These are phyloP conservation scores for Beauveria pseudobassiana DNA, from an alignment of 2,329 filamentous ascomycete species.

Conservation along the genomic window DNA sequence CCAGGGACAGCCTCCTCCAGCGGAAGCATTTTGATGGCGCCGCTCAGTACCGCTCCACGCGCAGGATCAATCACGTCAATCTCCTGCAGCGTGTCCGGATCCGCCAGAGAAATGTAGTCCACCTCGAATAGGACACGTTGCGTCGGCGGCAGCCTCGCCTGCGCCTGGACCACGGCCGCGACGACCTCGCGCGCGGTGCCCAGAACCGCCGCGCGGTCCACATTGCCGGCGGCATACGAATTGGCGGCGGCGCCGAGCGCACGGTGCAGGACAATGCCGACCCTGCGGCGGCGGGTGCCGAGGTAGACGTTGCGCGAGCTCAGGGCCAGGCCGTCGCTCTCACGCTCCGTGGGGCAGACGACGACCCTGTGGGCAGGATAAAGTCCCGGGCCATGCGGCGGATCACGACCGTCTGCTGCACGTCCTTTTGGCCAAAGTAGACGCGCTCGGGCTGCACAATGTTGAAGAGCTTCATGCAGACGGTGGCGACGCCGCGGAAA, in stretches of 20 bases:
- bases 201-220: slow-evolving; percentile 59
- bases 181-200: slow-evolving; percentile 59
- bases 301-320: slow-evolving; percentile 94
- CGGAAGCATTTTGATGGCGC: slow-evolving; percentile 82
- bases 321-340: slow-evolving; percentile 75
- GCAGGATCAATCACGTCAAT: slow-evolving; percentile 60
- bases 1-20: slow-evolving; percentile 61
- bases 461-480: slow-evolving; percentile 73
- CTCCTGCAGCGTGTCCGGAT: slow-evolving; percentile 77
- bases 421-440: slow-evolving; percentile 96
- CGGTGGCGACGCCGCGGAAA: slow-evolving; percentile 90
- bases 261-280: slow-evolving; percentile 64
- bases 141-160: slow-evolving; percentile 50
- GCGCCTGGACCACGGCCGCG: slow-evolving; percentile 47
- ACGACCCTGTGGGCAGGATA: slow-evolving; percentile 65
- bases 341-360: slow-evolving; percentile 67
- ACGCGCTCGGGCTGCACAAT: slow-evolving; percentile 55
- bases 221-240: slow-evolving; percentile 48
- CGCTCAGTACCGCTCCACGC: slow-evolving; percentile 77
- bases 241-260: slow-evolving; percentile 65
- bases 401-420: slow-evolving; percentile 91
- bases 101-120: slow-evolving; percentile 87
- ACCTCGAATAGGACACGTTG: slow-evolving; percentile 69
- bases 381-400: slow-evolving; percentile 83
- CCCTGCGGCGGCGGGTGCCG: slow-evolving; percentile 61